Percentiles rank a stretch among this genome's conserved stretches.
phyloP scores from a whole-genome alignment of 192 early-diverging fungal species.

The Pilaira anomala region DNA sequence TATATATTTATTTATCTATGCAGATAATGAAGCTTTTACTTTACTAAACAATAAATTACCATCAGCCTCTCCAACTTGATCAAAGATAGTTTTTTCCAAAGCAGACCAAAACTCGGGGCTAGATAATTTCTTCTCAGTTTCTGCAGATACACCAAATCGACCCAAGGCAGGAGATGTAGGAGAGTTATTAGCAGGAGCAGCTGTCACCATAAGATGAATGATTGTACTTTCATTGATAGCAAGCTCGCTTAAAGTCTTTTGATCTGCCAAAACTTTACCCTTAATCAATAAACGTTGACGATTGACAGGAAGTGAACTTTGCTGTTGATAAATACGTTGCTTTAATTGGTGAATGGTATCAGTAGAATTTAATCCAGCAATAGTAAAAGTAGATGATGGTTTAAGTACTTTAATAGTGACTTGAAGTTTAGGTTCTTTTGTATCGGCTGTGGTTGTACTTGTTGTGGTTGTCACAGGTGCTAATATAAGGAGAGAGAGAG shows the following conservation, averaged over 20 bases:
- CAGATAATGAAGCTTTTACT: constrained; percentile 9
- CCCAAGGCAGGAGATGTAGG: neutral
- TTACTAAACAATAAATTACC: constrained; percentile 11
- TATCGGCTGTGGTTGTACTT: neutral
- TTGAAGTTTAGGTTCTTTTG: constrained; percentile 7
- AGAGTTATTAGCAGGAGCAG: constrained; percentile 8
- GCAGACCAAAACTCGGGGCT: constrained; percentile 22
- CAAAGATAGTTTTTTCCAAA: constrained; percentile 12
- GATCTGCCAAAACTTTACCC: constrained; percentile 57
- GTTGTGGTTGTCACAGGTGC: neutral
- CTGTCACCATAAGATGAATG: constrained; percentile 50
- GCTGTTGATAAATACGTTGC: constrained; percentile 33
- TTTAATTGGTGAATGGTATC: constrained; percentile 30
- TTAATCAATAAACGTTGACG: constrained; percentile 58
- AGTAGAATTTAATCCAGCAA: constrained; percentile 12
- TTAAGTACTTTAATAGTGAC: constrained; percentile 34
- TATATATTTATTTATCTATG: neutral
- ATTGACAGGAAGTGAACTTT: constrained; percentile 16
- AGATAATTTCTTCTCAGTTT: constrained; percentile 14
- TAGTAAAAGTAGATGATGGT: constrained; percentile 30
- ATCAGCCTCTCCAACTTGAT: constrained; percentile 11
- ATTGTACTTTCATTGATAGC: constrained; percentile 38
- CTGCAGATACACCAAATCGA: constrained; percentile 9
- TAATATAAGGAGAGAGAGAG: neutral
- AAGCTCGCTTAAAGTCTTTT: constrained; percentile 50